Evolutionary conservation across 2,329 filamentous ascomycete genomes (phyloP).

Genomic region (Lachnellula suecica): DNA sequence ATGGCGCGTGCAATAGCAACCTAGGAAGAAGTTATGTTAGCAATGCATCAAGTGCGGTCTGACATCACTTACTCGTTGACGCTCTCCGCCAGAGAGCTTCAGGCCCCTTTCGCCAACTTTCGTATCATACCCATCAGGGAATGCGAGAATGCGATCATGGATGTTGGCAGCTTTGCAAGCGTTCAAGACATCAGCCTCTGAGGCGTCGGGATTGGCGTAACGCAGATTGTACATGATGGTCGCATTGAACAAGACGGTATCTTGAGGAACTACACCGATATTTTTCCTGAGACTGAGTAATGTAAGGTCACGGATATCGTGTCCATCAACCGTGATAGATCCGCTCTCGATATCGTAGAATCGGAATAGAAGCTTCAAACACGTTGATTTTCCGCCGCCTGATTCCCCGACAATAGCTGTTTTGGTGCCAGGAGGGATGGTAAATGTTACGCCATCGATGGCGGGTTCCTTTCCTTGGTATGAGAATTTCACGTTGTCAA

Average conservation of each 20-base stretch:
- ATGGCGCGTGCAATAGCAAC: slow-evolving; percentile 62
- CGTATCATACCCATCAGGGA: slow-evolving; percentile 84
- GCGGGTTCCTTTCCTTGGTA: slow-evolving; percentile 5
- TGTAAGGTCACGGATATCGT: slow-evolving; percentile 5
- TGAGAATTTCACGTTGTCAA: slow-evolving; percentile 7
- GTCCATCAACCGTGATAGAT: slow-evolving; percentile 5
- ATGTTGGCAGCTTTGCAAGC: slow-evolving; percentile 90
- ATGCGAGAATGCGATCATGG: slow-evolving; percentile 85
- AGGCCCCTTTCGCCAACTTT: slow-evolving; percentile 90
- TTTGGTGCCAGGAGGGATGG: slow-evolving; percentile 3
- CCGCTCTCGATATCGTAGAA: slow-evolving; percentile 5
- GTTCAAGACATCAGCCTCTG: slow-evolving; percentile 76
- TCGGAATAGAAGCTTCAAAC: slow-evolving; percentile 6
- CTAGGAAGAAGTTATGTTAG: background rate
- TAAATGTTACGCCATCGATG: slow-evolving; percentile 1
- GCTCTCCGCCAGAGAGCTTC: slow-evolving; percentile 85
- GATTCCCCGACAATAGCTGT: slow-evolving; percentile 6
- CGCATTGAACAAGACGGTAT: slow-evolving; percentile 94
- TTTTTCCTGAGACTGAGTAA: slow-evolving; percentile 79
- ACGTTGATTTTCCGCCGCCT: slow-evolving; percentile 3
- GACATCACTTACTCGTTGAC: slow-evolving; percentile 67
- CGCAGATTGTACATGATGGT: slow-evolving; percentile 91
- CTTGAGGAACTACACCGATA: slow-evolving; percentile 95
- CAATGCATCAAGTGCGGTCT: background rate
- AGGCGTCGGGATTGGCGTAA: slow-evolving; percentile 80